Conservation (phyloP, 192 early-diverging fungal genomes). For the Diversispora epigaea region DNA sequence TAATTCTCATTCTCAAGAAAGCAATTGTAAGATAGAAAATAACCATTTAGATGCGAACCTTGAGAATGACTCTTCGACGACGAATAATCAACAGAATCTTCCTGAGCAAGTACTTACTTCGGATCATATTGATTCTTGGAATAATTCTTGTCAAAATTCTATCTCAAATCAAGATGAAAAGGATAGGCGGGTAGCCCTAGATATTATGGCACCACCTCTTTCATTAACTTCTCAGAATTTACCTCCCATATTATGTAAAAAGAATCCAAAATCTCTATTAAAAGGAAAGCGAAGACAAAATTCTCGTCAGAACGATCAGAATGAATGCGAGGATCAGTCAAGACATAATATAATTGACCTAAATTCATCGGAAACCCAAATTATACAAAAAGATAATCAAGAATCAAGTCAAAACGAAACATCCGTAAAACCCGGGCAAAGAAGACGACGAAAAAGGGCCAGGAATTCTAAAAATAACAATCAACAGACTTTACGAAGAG, state of each 20-base stretch:
- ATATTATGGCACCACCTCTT: background rate
- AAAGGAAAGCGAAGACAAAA: background rate
- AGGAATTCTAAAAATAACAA: constrained; percentile 17
- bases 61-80: background rate
- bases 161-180: background rate
- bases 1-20: background rate
- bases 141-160: background rate
- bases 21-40: background rate
- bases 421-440: constrained; percentile 4
- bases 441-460: constrained; percentile 16
- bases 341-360: background rate
- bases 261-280: background rate
- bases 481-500: constrained; percentile 6
- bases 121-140: background rate
- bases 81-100: background rate
- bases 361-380: background rate
- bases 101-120: background rate
- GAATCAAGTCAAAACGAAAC: constrained; percentile 4
- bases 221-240: background rate
- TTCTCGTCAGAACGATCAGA: background rate
- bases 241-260: background rate
- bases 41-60: background rate
- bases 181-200: background rate
- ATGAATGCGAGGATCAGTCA: constrained; percentile 9
- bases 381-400: background rate